Evolutionary conservation across 1,284 basidiomycete genomes (phyloP), one percentile per base, ranked within the genome.

Genomic region (Cutaneotrichosporon sp.): DNA sequence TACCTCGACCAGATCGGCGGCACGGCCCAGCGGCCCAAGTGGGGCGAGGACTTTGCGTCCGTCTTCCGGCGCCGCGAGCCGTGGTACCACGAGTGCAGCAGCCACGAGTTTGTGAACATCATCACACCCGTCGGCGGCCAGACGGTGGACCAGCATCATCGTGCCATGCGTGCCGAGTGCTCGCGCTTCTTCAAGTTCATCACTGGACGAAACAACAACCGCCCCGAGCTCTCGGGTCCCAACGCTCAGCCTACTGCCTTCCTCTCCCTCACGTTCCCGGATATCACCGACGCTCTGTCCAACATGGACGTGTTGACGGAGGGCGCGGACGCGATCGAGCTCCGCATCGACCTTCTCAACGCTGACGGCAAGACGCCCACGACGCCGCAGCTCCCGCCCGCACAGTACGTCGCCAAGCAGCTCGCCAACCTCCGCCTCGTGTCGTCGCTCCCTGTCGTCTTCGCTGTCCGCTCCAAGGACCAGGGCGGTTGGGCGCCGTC

Each of bases 401-500:
- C 83, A 32, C 80, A 84, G 0, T 97, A 92, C 75, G 92, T 98
- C 49, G 85, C 88, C 14, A 84, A 86, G 52, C 97, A 99, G 76
- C 82, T 99, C 50, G 86, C 91, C 0, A 85, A 87, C 1, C 83
- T 99, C 13, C 88, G 93, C 50, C 87, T 90, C 59, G 85, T 84
- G 14, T 91, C 92, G 0, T 83, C 84, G 2, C 84, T 99, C 3
- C 96, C 97, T 0, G 87, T 98, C 69, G 89, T 99, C 62, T 98
- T 89, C 82, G 97, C 95, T 0, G 90, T 97, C 31, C 85, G 96
- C 30, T 95, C 92, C 4, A 84, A 86, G 34, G 86, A 89, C 1
- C 95, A 99, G 79, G 96, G 96, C 50, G 96, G 97, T 7, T 87
- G 89, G 53, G 96, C 94, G 85, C 94, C 95, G 0, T 90, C 96